A percentile compares a stretch with the other conserved stretches of the same genome.
Conservation (phyloP, 257 asterid genomes). For the Eustoma russellianum region DNA sequence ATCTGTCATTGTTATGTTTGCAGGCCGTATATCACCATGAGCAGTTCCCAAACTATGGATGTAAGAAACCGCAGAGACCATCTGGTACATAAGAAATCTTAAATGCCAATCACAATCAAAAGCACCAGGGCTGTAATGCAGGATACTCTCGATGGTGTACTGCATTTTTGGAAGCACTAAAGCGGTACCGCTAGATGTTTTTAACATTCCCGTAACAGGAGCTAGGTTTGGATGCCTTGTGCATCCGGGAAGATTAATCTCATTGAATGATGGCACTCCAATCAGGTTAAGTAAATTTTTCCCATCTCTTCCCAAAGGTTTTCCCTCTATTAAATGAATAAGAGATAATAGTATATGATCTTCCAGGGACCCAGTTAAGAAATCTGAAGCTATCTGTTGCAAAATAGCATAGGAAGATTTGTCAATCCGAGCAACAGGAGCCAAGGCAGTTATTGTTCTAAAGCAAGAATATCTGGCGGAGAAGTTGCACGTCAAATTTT, state of each 20-base stretch:
- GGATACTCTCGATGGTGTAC: slow-evolving; percentile 61
- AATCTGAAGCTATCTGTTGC: slow-evolving; percentile 47
- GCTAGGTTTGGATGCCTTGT: slow-evolving; percentile 83
- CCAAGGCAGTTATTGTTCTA: slow-evolving; percentile 72
- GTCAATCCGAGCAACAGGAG: slow-evolving; percentile 57
- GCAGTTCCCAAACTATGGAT: slow-evolving; percentile 79
- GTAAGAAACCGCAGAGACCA: slow-evolving; percentile 73
- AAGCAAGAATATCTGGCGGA: slow-evolving; percentile 64
- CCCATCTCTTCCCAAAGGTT: slow-evolving; percentile 43
- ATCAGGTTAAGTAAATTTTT: slow-evolving; percentile 60
- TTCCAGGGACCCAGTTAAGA: slow-evolving; percentile 60
- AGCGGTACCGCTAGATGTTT: slow-evolving; percentile 35
- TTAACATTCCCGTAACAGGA: slow-evolving; percentile 75
- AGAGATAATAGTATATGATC: slow-evolving; percentile 58
- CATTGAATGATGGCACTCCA: slow-evolving; percentile 66
- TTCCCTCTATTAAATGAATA: slow-evolving; percentile 57
- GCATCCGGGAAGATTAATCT: slow-evolving; percentile 71
- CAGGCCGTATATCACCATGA: slow-evolving; percentile 64
- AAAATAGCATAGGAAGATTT: slow-evolving; percentile 41
- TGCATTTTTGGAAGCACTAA: slow-evolving; percentile 60
- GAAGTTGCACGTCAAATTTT: slow-evolving; percentile 33
- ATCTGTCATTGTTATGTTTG: slow-evolving; percentile 58
- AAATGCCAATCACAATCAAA: slow-evolving; percentile 69
- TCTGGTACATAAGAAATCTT: slow-evolving; percentile 56
- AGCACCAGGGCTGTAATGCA: slow-evolving; percentile 65